Conservation (phyloP, 352 stramenopile genomes). For the Phytophthora crassamura region DNA sequence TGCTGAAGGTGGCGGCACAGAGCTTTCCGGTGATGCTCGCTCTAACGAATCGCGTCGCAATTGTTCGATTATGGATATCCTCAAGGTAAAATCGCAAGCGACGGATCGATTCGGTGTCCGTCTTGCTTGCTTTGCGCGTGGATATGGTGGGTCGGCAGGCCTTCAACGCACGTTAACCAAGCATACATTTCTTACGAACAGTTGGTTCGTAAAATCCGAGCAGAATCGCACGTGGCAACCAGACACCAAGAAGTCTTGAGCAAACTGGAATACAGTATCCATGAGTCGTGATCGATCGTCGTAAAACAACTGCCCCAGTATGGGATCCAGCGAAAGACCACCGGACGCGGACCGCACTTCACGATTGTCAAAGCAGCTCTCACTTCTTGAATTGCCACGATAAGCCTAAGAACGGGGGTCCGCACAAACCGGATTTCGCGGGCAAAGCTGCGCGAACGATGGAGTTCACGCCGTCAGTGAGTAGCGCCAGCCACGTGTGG, state of each 20-base stretch:
- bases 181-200: conserved; percentile 20
- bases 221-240: conserved; percentile 1
- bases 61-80: too few species aligned
- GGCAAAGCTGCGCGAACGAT: conserved; percentile 6
- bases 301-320: too few species aligned
- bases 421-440: not conserved
- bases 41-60: not conserved
- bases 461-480: conserved; percentile 36
- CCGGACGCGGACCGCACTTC: too few species aligned
- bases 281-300: conserved; percentile 7
- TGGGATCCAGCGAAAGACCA: too few species aligned
- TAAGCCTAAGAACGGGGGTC: not conserved
- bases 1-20: not conserved
- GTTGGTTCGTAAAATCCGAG: conserved; percentile 24
- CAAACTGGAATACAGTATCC: not conserved
- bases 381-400: conserved; percentile 15
- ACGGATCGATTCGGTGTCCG: not conserved
- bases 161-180: not conserved
- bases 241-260: conserved; percentile 7
- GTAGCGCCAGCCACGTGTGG: conserved; percentile 26
- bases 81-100: too few species aligned
- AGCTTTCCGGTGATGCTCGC: not conserved
- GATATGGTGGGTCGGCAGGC: not conserved
- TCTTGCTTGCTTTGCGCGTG: too few species aligned
- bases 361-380: too few species aligned